A percentile compares a stretch with the other conserved stretches of the same genome.
Evolutionary conservation across 108 stramenopile species (phyloP).

Genomic region (Epithemia pelagica): DNA sequence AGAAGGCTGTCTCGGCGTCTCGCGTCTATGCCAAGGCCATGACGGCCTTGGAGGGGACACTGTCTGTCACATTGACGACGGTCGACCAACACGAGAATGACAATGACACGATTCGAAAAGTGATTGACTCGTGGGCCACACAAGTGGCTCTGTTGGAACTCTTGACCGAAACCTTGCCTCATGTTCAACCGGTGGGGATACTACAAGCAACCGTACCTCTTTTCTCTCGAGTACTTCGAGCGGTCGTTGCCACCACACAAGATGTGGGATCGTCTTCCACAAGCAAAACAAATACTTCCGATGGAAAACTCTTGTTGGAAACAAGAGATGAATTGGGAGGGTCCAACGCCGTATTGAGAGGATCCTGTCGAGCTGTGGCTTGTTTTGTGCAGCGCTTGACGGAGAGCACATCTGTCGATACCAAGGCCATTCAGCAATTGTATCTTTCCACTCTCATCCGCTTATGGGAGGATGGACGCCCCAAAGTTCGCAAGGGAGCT

Average conservation of each 20-base stretch:
- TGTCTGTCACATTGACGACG: slow-evolving; percentile 1
- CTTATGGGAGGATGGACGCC: slow-evolving; percentile 40
- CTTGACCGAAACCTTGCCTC: slow-evolving; percentile 35
- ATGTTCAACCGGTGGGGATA: slow-evolving; percentile 31
- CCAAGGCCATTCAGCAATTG: slow-evolving; percentile 17
- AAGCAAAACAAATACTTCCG: too few species aligned
- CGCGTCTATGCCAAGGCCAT: slow-evolving; percentile 30
- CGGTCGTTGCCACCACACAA: slow-evolving; percentile 33
- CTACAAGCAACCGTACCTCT: slow-evolving; percentile 38
- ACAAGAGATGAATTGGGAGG: slow-evolving; percentile 35
- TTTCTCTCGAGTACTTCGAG: slow-evolving; percentile 41
- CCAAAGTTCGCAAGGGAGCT: slow-evolving; percentile 51
- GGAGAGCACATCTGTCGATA: slow-evolving; percentile 13
- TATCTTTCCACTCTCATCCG: slow-evolving; percentile 40
- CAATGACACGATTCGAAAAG: background rate
- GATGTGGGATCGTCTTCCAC: slow-evolving; percentile 13
- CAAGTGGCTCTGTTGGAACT: slow-evolving; percentile 60
- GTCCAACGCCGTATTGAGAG: slow-evolving; percentile 18
- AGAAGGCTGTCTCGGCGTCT: slow-evolving; percentile 6
- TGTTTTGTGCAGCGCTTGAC: slow-evolving; percentile 18
- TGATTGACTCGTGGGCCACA: slow-evolving; percentile 27
- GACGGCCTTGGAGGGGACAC: slow-evolving; percentile 44
- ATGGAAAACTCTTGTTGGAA: background rate
- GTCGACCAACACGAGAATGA: background rate
- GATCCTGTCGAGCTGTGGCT: slow-evolving; percentile 26